phyloP scores from a whole-genome alignment of 2,329 filamentous ascomycete genomes.

The Colletotrichum sp. region DNA sequence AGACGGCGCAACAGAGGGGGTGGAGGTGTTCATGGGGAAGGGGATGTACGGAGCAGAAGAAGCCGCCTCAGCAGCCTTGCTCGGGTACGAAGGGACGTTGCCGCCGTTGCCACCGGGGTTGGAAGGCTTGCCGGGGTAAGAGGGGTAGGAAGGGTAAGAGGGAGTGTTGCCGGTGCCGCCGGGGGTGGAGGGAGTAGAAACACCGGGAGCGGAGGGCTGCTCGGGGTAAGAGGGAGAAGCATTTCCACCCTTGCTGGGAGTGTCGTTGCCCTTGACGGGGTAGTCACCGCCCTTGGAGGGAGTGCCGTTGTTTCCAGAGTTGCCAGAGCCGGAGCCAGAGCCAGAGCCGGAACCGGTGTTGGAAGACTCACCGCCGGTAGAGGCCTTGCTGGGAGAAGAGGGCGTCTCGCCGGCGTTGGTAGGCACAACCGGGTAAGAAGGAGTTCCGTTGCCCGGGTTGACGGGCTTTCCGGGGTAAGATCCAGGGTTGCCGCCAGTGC shows the following conservation, averaged over 20 bases:
- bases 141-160: neutral
- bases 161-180: neutral
- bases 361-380: neutral
- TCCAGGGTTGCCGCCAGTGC: neutral
- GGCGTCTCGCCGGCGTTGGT: neutral
- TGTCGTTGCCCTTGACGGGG: neutral
- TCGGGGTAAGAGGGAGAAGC: neutral
- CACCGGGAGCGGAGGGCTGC: neutral
- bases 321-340: neutral
- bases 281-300: neutral
- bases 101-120: neutral
- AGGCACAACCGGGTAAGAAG: neutral
- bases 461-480: neutral
- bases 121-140: neutral
- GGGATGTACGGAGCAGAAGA: neutral
- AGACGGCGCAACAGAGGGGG: neutral
- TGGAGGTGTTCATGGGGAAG: conserved; percentile 8
- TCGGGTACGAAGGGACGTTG: conserved; percentile 1
- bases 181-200: neutral
- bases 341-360: neutral
- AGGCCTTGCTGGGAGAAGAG: neutral
- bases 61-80: neutral
- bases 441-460: neutral
- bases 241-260: neutral
- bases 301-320: neutral